Conservation (phyloP, 805 yeast genomes). For the Yarrowia osloensis region DNA sequence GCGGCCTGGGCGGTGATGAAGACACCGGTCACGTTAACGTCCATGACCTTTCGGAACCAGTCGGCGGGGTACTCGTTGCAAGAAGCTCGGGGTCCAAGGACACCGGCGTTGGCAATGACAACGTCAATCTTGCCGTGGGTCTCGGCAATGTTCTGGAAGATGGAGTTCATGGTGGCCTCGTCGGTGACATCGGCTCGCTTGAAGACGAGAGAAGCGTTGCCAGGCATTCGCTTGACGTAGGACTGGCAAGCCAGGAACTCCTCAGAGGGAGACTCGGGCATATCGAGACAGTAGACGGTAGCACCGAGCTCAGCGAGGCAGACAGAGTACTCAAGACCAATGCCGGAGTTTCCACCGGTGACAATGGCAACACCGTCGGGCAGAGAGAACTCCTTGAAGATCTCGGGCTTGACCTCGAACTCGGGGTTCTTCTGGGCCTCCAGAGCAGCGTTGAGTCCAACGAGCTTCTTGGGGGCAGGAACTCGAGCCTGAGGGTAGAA, state of each 20-base stretch:
- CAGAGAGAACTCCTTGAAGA: conserved; percentile 47
- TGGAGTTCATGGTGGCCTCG: conserved; percentile 42
- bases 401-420: conserved; percentile 35
- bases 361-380: conserved; percentile 48
- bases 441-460: conserved; percentile 41
- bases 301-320: conserved; percentile 50
- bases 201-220: conserved; percentile 45
- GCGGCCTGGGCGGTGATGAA: conserved; percentile 69
- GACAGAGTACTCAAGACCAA: conserved; percentile 49
- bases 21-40: conserved; percentile 70
- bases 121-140: conserved; percentile 63
- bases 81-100: conserved; percentile 46
- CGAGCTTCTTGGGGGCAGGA: conserved; percentile 36
- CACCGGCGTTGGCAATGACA: conserved; percentile 76
- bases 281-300: conserved; percentile 45
- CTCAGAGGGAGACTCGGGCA: conserved; percentile 37
- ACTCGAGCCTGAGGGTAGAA: conserved; percentile 36
- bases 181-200: conserved; percentile 55
- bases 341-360: conserved; percentile 50
- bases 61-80: conserved; percentile 57
- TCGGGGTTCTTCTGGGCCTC: conserved; percentile 37
- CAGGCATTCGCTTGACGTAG: conserved; percentile 37
- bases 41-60: conserved; percentile 65
- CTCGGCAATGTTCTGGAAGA: conserved; percentile 50
- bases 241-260: conserved; percentile 37